A percentile compares a stretch with the other conserved stretches of the same genome.
These are phyloP conservation scores for Quercus mongolica DNA, from an alignment of 306 rosid species.

Conservation along the genomic window DNA sequence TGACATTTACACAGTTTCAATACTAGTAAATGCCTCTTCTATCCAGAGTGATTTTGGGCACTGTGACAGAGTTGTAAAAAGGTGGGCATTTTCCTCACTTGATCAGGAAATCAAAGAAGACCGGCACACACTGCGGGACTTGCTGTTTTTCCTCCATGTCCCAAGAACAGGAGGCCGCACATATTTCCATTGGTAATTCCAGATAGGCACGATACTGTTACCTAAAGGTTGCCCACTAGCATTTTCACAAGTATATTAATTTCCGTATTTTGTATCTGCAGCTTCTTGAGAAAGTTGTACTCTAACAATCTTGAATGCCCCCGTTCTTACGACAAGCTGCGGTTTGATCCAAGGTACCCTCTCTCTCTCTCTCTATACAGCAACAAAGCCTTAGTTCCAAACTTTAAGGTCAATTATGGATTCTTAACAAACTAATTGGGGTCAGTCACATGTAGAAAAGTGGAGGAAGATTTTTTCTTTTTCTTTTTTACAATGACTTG, in stretches of 20 bases:
- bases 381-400: no score
- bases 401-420: no score
- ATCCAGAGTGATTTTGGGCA: slow-evolving; percentile 39
- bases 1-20: slow-evolving; percentile 12
- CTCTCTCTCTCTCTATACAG: neutral
- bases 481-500: neutral
- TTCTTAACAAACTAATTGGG: no score
- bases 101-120: slow-evolving; percentile 52
- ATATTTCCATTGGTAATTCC: slow-evolving; percentile 75
- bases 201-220: neutral
- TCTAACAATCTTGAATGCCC: slow-evolving; percentile 81
- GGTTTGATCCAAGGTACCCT: slow-evolving; percentile 88
- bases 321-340: slow-evolving; percentile 91
- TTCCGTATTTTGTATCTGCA: slow-evolving; percentile 30
- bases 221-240: neutral
- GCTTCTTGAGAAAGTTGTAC: slow-evolving; percentile 85
- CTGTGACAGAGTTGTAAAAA: slow-evolving; percentile 70
- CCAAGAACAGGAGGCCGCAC: slow-evolving; percentile 98
- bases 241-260: slow-evolving; percentile 13
- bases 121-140: slow-evolving; percentile 64
- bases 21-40: slow-evolving; percentile 43
- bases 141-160: slow-evolving; percentile 88
- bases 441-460: no score
- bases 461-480: no score
- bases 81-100: slow-evolving; percentile 70